A percentile compares a stretch with the other conserved stretches of the same genome.
phyloP scores from a whole-genome alignment of 1,284 basidiomycete genomes.

The Leucoagaricus sp. region DNA sequence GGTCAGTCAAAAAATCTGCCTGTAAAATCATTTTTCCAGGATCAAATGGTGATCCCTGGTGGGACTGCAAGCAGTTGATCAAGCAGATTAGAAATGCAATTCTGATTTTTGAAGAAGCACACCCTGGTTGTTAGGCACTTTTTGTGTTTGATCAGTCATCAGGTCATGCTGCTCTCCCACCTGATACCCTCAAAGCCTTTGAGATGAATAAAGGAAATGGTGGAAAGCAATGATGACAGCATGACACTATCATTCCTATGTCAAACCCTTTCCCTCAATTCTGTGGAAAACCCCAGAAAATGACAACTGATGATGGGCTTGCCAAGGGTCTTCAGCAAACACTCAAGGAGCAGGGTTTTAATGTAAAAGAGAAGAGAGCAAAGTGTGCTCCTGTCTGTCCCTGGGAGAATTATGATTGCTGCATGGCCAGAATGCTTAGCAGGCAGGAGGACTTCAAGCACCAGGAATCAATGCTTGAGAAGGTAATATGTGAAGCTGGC shows the following conservation, averaged over 20 bases:
- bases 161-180: conserved; percentile 29
- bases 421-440: conserved; percentile 20
- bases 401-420: conserved; percentile 20
- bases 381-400: conserved; percentile 16
- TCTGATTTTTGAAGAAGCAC: conserved; percentile 25
- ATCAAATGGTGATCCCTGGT: no score
- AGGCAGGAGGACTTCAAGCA: conserved; percentile 11
- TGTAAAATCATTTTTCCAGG: conserved; percentile 24
- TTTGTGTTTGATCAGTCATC: conserved; percentile 39
- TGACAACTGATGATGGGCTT: no score
- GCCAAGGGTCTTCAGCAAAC: no score
- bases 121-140: conserved; percentile 26
- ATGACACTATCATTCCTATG: no score
- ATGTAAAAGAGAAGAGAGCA: conserved; percentile 13
- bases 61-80: conserved; percentile 26
- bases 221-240: conserved; percentile 28
- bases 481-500: not conserved
- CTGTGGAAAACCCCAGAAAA: no score
- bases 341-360: conserved; percentile 36
- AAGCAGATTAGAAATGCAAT: conserved; percentile 25
- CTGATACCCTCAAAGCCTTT: conserved; percentile 31
- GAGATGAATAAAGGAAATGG: conserved; percentile 36
- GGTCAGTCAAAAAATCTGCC: conserved; percentile 20
- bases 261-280: no score
- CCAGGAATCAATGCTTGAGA: conserved; percentile 8